Percentiles rank a stretch among this genome's conserved stretches.
Conservation (phyloP, 192 early-diverging fungal genomes). For the Backusella circina region DNA sequence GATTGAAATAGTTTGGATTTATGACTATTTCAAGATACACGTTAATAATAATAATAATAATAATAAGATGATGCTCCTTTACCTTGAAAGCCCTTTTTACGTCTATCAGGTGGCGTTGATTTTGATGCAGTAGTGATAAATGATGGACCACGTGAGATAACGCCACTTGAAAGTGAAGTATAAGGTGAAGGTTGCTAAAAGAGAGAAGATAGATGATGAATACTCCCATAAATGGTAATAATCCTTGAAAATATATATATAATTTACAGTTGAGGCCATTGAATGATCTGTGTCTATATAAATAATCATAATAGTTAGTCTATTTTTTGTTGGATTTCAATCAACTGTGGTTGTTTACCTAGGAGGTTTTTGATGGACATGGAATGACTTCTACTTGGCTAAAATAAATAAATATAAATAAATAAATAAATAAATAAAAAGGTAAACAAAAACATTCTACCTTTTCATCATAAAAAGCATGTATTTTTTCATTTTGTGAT, state of each 20-base stretch:
- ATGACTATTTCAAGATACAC: background rate
- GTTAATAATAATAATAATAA: background rate
- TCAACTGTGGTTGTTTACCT: background rate
- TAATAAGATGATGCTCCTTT: background rate
- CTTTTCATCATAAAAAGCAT: background rate
- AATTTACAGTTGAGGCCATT: background rate
- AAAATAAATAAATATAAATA: background rate
- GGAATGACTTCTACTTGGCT: conserved; percentile 11
- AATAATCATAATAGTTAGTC: no score
- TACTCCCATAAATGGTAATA: background rate
- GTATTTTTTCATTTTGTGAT: background rate
- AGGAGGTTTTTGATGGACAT: conserved; percentile 8
- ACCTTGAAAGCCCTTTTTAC: conserved; percentile 13
- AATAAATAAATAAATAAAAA: background rate
- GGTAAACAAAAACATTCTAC: background rate
- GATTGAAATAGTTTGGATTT: background rate
- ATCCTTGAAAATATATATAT: background rate
- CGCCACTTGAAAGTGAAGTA: background rate
- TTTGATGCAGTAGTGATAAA: background rate
- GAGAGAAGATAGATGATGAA: background rate
- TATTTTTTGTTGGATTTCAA: no score
- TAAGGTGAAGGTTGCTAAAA: background rate
- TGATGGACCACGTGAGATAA: background rate
- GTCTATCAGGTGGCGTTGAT: background rate
- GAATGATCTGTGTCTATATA: background rate